phyloP scores from a whole-genome alignment of 768 basidiomycete genomes.

The Stropharia rugosoannulata region DNA sequence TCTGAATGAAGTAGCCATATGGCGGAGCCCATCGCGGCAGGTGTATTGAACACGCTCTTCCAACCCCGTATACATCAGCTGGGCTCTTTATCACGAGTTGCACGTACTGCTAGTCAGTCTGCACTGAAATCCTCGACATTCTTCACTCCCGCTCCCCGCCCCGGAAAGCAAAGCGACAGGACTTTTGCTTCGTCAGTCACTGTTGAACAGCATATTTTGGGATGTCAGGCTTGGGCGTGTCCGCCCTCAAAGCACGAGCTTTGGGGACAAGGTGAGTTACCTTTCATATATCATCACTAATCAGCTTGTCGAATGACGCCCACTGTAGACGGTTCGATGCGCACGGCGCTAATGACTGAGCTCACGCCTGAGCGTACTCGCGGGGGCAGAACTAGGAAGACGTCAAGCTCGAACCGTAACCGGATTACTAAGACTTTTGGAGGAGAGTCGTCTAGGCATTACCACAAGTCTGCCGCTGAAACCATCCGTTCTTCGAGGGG shows the following conservation, averaged over 20 bases:
- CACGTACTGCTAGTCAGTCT: conserved; percentile 17
- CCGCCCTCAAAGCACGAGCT: conserved; percentile 41
- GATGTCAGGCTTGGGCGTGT: conserved; percentile 47
- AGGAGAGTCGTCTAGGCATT: not conserved
- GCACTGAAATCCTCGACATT: conserved; percentile 42
- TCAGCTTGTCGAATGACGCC: not conserved
- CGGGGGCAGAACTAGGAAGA: conserved; percentile 6
- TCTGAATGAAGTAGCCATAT: conserved; percentile 25
- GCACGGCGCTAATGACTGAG: conserved; percentile 36
- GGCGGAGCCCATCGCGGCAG: conserved; percentile 63
- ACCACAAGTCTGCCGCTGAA: not conserved
- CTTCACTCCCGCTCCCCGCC: conserved; percentile 53
- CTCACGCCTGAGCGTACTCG: conserved; percentile 10
- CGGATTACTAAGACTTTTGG: conserved; percentile 9
- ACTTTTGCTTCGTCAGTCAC: conserved; percentile 21
- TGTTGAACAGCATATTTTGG: conserved; percentile 27
- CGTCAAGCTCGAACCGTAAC: conserved; percentile 14
- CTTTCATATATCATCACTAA: not conserved
- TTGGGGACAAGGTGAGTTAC: conserved; percentile 46
- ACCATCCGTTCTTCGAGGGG: too few species aligned
- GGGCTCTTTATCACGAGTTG: conserved; percentile 13
- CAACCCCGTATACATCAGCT: conserved; percentile 29
- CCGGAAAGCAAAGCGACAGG: conserved; percentile 34
- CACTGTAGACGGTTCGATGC: conserved; percentile 27
- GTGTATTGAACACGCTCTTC: conserved; percentile 49